These are phyloP conservation scores for Aurifilum marmelostoma DNA, from an alignment of 2,329 filamentous ascomycete species.

Conservation along the genomic window DNA sequence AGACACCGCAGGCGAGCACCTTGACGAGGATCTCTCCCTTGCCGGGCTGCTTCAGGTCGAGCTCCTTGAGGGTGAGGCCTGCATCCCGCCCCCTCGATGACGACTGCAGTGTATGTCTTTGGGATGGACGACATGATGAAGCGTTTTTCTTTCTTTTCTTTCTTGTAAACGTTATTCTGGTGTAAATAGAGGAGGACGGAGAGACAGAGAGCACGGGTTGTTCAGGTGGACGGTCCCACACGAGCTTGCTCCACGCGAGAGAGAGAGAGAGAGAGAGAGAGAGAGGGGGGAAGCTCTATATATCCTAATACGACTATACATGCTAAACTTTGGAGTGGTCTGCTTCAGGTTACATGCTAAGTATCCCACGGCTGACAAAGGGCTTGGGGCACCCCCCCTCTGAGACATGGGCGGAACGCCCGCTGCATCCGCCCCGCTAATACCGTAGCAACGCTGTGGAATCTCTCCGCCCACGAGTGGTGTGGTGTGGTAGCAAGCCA, in stretches of 20 bases:
- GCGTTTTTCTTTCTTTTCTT: not conserved
- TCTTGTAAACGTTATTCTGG: not conserved
- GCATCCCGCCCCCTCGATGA: slow-evolving; percentile 57
- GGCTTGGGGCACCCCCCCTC: no score
- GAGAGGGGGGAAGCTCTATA: not conserved
- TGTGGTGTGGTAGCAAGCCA: no score
- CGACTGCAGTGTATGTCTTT: slow-evolving; percentile 68
- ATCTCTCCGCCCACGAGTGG: no score
- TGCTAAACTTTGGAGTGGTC: no score
- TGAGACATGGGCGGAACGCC: not conserved
- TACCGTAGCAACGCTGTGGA: not conserved
- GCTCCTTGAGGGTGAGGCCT: slow-evolving; percentile 61
- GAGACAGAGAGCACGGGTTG: not conserved
- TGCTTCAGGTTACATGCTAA: no score
- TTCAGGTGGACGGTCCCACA: not conserved
- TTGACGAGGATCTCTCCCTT: slow-evolving; percentile 69
- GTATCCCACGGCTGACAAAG: no score
- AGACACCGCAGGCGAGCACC: slow-evolving; percentile 72
- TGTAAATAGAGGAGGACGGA: not conserved
- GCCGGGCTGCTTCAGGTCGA: slow-evolving; percentile 59
- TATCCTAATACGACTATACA: not conserved
- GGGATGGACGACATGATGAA: slow-evolving; percentile 47
- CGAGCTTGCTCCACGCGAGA: not conserved
- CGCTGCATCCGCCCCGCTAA: no score
- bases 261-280: not conserved